Conservation (phyloP, 78 protist genomes). For the Protostelium mycophagum region DNA sequence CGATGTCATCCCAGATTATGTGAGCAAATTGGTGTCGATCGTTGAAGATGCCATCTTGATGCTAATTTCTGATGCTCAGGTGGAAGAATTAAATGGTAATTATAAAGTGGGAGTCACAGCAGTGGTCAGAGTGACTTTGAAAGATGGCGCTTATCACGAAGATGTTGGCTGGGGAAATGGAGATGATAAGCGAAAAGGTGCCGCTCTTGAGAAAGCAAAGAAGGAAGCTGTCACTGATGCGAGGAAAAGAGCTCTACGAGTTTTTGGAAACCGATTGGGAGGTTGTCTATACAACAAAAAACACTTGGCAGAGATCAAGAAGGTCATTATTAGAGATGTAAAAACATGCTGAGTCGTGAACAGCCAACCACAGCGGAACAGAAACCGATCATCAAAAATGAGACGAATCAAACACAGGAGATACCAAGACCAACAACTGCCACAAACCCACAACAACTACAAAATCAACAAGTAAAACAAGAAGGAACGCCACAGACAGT, state of each 20-base stretch:
- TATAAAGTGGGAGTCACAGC: constrained; percentile 34
- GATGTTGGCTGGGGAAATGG: constrained; percentile 71
- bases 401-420: too few relatives aligned
- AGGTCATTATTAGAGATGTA: too few relatives aligned
- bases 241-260: constrained; percentile 60
- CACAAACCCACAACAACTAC: too few relatives aligned
- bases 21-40: background rate
- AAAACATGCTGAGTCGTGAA: too few relatives aligned
- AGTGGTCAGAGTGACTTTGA: constrained; percentile 44
- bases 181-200: constrained; percentile 34
- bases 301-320: background rate
- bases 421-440: too few relatives aligned
- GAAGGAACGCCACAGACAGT: too few relatives aligned
- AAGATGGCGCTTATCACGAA: constrained; percentile 76
- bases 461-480: too few relatives aligned
- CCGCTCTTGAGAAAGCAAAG: constrained; percentile 69
- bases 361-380: too few relatives aligned
- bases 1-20: constrained; percentile 46
- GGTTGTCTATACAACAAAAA: constrained; percentile 45
- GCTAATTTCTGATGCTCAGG: background rate
- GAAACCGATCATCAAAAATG: too few relatives aligned
- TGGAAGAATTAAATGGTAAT: background rate
- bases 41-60: background rate
- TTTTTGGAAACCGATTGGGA: constrained; percentile 77
- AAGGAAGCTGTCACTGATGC: constrained; percentile 84